Evolutionary conservation across 768 basidiomycete genomes (phyloP).

Genomic region (Tylopilus vinaceipallidus): DNA sequence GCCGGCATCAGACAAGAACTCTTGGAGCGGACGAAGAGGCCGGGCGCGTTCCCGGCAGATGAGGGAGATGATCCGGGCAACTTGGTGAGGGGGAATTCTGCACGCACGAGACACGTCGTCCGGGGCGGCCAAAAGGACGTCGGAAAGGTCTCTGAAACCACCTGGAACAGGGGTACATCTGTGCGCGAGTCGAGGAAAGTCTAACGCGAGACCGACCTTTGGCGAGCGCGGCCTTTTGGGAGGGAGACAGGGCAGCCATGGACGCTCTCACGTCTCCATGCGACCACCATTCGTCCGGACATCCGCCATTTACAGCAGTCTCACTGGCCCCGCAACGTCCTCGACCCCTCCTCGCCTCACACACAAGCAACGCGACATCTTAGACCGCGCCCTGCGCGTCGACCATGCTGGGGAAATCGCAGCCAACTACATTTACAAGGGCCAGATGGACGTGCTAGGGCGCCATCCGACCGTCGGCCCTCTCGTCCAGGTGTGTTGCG

Average conservation of each 20-base stretch:
- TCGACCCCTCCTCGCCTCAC: constrained; percentile 58
- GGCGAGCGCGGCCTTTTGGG: constrained; percentile 36
- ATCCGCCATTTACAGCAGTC: constrained; percentile 51
- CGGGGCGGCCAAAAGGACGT: constrained; percentile 48
- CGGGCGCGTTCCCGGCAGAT: constrained; percentile 46
- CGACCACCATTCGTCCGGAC: constrained; percentile 27
- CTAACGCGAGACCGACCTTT: constrained; percentile 32
- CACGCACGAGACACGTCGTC: constrained; percentile 58
- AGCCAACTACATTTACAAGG: constrained; percentile 93
- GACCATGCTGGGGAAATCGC: constrained; percentile 97
- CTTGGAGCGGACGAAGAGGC: constrained; percentile 40
- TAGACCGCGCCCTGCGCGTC: constrained; percentile 77
- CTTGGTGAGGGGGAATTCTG: constrained; percentile 47
- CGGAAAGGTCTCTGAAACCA: constrained; percentile 44
- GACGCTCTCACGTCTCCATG: constrained; percentile 13
- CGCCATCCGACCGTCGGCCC: constrained; percentile 52
- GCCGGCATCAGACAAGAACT: constrained; percentile 35
- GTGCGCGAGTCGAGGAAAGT: not conserved
- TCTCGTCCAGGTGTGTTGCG: constrained; percentile 67
- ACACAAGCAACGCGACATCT: constrained; percentile 41
- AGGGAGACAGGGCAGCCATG: constrained; percentile 26
- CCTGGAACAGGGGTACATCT: constrained; percentile 34
- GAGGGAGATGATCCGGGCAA: constrained; percentile 47
- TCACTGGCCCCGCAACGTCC: constrained; percentile 41
- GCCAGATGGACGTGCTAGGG: constrained; percentile 76